A percentile compares a stretch with the other conserved stretches of the same genome.
These are phyloP conservation scores for Flagelloscypha sp. DNA, from an alignment of 768 basidiomycete genomes.

Conservation along the genomic window DNA sequence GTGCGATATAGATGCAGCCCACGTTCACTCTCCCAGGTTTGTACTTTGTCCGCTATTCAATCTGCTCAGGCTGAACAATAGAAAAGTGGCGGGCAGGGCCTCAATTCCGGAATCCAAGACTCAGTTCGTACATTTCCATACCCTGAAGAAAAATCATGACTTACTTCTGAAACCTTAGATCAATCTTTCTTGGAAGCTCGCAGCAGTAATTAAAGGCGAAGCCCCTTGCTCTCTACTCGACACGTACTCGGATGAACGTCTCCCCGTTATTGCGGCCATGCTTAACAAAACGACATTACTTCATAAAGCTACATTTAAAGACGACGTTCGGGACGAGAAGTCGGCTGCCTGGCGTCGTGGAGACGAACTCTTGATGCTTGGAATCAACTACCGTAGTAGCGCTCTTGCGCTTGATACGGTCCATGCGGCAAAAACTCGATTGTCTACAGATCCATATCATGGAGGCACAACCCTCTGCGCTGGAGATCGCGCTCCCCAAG, in stretches of 20 bases:
- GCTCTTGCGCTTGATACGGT: constrained; percentile 35
- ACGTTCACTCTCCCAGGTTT: constrained; percentile 35
- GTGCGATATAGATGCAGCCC: constrained; percentile 34
- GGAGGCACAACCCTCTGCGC: constrained; percentile 19
- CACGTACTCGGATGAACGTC: constrained; percentile 34
- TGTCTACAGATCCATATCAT: constrained; percentile 11
- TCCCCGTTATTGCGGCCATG: constrained; percentile 39
- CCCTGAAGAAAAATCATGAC: background rate
- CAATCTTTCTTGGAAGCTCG: constrained; percentile 39
- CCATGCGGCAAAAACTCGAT: constrained; percentile 11
- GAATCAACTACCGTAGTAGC: constrained; percentile 48
- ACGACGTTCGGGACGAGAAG: constrained; percentile 7
- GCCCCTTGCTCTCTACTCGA: constrained; percentile 28
- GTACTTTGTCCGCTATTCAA: background rate
- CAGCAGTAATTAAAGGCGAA: constrained; percentile 30
- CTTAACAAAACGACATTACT: constrained; percentile 29
- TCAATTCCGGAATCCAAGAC: constrained; percentile 31
- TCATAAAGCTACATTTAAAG: constrained; percentile 15
- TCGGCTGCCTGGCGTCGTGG: constrained; percentile 14
- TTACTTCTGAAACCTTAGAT: constrained; percentile 15
- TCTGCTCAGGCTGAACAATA: constrained; percentile 1
- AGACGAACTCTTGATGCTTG: constrained; percentile 30
- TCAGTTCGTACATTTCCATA: constrained; percentile 17
- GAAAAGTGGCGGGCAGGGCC: constrained; percentile 23
- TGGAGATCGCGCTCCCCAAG: constrained; percentile 41